phyloP scores from a whole-genome alignment of 257 asterid genomes.

The Solanum chiquidenum region DNA sequence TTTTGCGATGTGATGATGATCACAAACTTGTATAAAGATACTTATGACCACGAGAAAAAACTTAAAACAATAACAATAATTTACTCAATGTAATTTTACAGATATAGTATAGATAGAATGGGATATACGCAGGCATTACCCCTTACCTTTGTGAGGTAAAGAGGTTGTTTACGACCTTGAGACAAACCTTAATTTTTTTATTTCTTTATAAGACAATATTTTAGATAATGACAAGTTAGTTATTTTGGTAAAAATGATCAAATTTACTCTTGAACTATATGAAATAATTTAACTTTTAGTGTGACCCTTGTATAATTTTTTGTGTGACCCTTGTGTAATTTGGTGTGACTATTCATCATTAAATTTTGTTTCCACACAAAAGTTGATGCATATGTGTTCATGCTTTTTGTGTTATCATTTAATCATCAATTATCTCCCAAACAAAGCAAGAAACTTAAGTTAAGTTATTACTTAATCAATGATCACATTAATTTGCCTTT shows the following conservation, averaged over 20 bases:
- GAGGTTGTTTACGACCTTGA: not conserved
- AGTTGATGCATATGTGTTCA: not conserved
- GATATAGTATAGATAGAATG: rapidly evolving
- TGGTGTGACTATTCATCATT: not conserved
- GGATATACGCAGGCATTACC: rapidly evolving
- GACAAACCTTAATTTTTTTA: not conserved
- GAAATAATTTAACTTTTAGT: not conserved
- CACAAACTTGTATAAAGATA: not conserved
- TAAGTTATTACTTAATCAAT: not conserved
- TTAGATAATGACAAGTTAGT: not conserved
- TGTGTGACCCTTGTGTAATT: not conserved
- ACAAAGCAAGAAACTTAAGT: not conserved
- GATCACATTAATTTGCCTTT: not conserved
- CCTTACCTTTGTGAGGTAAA: not conserved
- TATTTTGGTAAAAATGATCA: not conserved
- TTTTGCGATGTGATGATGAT: not conserved
- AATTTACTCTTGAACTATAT: not conserved
- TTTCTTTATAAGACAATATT: not conserved
- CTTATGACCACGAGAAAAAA: not conserved
- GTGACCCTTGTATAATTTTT: not conserved
- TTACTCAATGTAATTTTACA: not conserved
- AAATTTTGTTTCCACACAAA: not conserved
- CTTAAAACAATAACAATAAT: not conserved
- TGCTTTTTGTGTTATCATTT: not conserved
- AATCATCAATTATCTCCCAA: not conserved